These are phyloP conservation scores for Metarhizium rileyi DNA, from an alignment of 2,329 filamentous ascomycete genomes.

Conservation along the genomic window DNA sequence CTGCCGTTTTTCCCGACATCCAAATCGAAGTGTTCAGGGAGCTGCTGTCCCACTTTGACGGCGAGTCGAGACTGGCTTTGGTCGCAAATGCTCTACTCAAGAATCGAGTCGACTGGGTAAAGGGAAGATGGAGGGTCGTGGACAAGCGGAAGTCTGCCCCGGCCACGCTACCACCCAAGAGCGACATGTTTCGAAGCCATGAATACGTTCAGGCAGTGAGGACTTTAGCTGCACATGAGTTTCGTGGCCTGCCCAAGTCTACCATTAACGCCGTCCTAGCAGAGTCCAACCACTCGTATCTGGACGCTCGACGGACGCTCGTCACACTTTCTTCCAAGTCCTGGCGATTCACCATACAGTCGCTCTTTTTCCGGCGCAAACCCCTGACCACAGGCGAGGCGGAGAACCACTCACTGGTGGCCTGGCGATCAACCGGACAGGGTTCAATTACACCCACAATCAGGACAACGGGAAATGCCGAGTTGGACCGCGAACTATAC, in stretches of 20 bases:
- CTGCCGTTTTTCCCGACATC: constrained; percentile 69
- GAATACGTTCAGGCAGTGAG: constrained; percentile 62
- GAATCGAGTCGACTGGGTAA: constrained; percentile 59
- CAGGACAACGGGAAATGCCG: constrained; percentile 53
- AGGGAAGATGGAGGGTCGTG: constrained; percentile 51
- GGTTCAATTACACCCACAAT: constrained; percentile 51
- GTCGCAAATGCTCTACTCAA: constrained; percentile 70
- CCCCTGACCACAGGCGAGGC: constrained; percentile 41
- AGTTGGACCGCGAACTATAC: constrained; percentile 54
- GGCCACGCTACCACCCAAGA: constrained; percentile 39
- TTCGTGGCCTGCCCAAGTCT: constrained; percentile 62
- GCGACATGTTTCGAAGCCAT: constrained; percentile 57
- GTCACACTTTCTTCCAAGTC: constrained; percentile 61
- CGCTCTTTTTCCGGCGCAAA: constrained; percentile 59
- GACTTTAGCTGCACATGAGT: constrained; percentile 61
- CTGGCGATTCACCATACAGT: constrained; percentile 66
- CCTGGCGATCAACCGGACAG: constrained; percentile 48
- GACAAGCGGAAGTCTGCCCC: constrained; percentile 24
- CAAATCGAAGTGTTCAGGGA: constrained; percentile 75
- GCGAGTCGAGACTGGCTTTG: constrained; percentile 66
- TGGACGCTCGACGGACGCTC: constrained; percentile 59
- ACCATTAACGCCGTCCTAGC: constrained; percentile 71
- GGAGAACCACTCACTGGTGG: constrained; percentile 52
- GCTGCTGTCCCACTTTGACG: constrained; percentile 65
- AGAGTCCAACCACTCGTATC: constrained; percentile 72